These are phyloP conservation scores for Hymenoscyphus fructigenus DNA, from an alignment of 2,329 filamentous ascomycete genomes.

Conservation along the genomic window DNA sequence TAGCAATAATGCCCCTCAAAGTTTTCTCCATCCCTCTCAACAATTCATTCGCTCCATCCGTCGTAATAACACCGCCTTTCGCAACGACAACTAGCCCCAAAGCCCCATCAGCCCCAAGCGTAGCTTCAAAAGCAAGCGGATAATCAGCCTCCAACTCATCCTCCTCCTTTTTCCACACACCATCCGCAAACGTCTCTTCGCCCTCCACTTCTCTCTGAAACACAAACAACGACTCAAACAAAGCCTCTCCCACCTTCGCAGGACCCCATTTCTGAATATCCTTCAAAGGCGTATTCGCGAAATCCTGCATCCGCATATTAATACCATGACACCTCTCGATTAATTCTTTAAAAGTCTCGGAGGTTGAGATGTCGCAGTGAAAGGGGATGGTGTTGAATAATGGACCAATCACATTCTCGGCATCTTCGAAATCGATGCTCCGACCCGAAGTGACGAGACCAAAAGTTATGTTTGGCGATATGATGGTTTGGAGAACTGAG, in stretches of 20 bases:
- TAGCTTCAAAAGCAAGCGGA: constrained; percentile 74
- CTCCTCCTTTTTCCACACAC: constrained; percentile 55
- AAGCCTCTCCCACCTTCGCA: constrained; percentile 45
- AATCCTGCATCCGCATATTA: constrained; percentile 65
- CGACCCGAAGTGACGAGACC: constrained; percentile 81
- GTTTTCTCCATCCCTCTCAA: constrained; percentile 43
- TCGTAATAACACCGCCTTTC: constrained; percentile 46
- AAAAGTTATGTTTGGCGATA: constrained; percentile 46
- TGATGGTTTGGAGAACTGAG: constrained; percentile 56
- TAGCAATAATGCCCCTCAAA: constrained; percentile 22
- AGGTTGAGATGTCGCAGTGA: constrained; percentile 45
- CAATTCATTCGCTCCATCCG: constrained; percentile 39
- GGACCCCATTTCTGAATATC: constrained; percentile 79
- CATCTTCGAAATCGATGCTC: constrained; percentile 63
- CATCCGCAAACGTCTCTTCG: constrained; percentile 25
- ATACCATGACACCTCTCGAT: constrained; percentile 67
- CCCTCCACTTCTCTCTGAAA: constrained; percentile 58
- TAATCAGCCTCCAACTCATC: constrained; percentile 42
- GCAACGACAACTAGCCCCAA: constrained; percentile 61
- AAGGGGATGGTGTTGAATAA: constrained; percentile 90
- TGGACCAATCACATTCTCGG: constrained; percentile 72
- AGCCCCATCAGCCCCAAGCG: constrained; percentile 47
- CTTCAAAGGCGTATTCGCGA: constrained; percentile 76
- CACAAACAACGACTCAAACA: constrained; percentile 82
- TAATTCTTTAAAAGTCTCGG: constrained; percentile 58